phyloP scores from a whole-genome alignment of 805 yeast species.

The Maudiozyma turicensis region DNA sequence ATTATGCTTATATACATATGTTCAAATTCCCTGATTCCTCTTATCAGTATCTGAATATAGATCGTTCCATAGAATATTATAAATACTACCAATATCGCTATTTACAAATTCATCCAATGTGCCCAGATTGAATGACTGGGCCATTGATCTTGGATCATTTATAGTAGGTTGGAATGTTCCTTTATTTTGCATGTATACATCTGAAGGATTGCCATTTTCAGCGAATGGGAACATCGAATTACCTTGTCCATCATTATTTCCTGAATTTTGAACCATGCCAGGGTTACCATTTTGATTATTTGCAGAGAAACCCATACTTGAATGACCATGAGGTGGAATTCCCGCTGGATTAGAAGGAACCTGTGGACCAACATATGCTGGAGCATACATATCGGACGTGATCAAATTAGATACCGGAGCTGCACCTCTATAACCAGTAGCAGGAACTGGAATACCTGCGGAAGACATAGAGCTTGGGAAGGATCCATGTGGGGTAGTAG shows the following conservation, averaged over 20 bases:
- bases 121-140: slow-evolving; percentile 14
- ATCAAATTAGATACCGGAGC: neutral
- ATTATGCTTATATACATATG: neutral
- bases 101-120: slow-evolving; percentile 27
- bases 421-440: neutral
- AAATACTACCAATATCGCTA: slow-evolving; percentile 22
- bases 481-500: neutral
- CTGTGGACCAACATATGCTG: neutral
- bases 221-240: neutral
- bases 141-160: neutral
- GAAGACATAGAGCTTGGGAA: neutral
- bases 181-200: neutral
- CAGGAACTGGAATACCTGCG: neutral
- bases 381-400: neutral
- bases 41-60: slow-evolving; percentile 7
- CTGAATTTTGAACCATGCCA: neutral
- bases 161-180: neutral
- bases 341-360: neutral
- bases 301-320: neutral
- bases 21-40: neutral
- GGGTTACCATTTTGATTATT: neutral
- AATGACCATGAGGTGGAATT: neutral
- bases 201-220: neutral
- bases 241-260: neutral
- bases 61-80: slow-evolving; percentile 26